phyloP scores from a whole-genome alignment of 306 rosid genomes.

The Cyamopsis tetragonoloba region DNA sequence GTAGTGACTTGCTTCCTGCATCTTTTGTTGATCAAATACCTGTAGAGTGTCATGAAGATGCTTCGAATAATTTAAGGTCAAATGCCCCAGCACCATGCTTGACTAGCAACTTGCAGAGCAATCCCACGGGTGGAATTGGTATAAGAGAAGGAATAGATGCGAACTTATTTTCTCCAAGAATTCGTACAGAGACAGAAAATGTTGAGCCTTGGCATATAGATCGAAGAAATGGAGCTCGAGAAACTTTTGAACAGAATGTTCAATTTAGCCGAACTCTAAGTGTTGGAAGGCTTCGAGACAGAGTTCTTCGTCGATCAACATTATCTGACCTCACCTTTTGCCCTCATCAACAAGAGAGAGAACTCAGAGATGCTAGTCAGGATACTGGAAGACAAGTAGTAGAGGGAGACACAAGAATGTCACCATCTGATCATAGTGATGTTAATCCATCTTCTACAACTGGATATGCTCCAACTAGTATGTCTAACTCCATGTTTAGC shows the following conservation, averaged over 20 bases:
- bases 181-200: constrained; percentile 41
- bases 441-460: constrained; percentile 39
- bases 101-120: constrained; percentile 24
- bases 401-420: constrained; percentile 39
- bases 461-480: constrained; percentile 42
- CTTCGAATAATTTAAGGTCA: constrained; percentile 42
- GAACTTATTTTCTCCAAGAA: constrained; percentile 39
- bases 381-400: constrained; percentile 34
- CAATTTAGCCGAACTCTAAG: constrained; percentile 79
- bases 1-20: constrained; percentile 34
- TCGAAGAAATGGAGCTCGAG: constrained; percentile 47
- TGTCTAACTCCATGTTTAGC: constrained; percentile 53
- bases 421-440: constrained; percentile 32
- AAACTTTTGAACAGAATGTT: constrained; percentile 68
- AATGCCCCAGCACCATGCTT: constrained; percentile 26
- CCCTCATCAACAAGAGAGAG: constrained; percentile 70
- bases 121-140: constrained; percentile 25
- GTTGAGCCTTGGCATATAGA: constrained; percentile 46
- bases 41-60: constrained; percentile 33
- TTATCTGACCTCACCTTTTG: constrained; percentile 54
- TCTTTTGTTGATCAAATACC: constrained; percentile 29
- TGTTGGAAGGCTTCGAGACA: constrained; percentile 91
- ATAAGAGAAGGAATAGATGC: constrained; percentile 33
- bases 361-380: constrained; percentile 48
- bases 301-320: constrained; percentile 77